Percentiles rank a stretch among this genome's conserved stretches.
phyloP scores from a whole-genome alignment of 306 rosid genomes.

The Citrullus mucosospermus region DNA sequence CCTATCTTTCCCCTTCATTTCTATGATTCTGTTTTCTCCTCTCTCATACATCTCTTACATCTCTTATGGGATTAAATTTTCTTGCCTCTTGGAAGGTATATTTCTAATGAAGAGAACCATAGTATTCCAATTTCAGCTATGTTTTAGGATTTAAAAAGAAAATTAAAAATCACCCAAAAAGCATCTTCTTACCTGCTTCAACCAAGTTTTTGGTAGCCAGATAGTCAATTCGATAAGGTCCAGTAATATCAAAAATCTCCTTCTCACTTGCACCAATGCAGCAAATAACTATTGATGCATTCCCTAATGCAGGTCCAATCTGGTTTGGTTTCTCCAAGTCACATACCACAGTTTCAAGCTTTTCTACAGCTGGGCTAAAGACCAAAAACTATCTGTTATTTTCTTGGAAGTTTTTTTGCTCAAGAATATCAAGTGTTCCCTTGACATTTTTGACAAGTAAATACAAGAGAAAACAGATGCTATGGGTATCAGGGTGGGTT shows the following conservation, averaged over 20 bases:
- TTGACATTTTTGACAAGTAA: not conserved
- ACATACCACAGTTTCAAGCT: slow-evolving; percentile 95
- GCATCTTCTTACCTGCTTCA: slow-evolving; percentile 49
- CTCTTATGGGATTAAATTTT: not conserved
- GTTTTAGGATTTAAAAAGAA: not conserved
- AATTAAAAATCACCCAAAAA: not conserved
- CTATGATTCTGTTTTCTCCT: not conserved
- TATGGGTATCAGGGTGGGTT: slow-evolving; percentile 26
- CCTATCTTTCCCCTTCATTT: not conserved
- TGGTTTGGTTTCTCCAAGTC: slow-evolving; percentile 67
- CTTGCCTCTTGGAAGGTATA: not conserved
- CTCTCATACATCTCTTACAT: not conserved
- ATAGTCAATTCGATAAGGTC: slow-evolving; percentile 90
- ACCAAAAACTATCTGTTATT: slow-evolving; percentile 70
- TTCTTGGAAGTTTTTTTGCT: slow-evolving; percentile 20
- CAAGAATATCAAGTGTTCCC: not conserved
- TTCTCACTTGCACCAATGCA: slow-evolving; percentile 97
- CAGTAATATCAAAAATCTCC: slow-evolving; percentile 78
- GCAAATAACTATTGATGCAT: slow-evolving; percentile 72
- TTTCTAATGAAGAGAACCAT: not conserved
- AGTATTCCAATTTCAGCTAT: not conserved
- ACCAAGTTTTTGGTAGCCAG: slow-evolving; percentile 66
- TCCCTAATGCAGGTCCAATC: slow-evolving; percentile 59
- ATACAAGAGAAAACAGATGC: slow-evolving; percentile 9
- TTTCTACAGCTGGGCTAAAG: slow-evolving; percentile 99